Evolutionary conservation across 352 stramenopile genomes (phyloP), one percentile per base, ranked within the genome.

Genomic region (Pythium oligandrum): DNA sequence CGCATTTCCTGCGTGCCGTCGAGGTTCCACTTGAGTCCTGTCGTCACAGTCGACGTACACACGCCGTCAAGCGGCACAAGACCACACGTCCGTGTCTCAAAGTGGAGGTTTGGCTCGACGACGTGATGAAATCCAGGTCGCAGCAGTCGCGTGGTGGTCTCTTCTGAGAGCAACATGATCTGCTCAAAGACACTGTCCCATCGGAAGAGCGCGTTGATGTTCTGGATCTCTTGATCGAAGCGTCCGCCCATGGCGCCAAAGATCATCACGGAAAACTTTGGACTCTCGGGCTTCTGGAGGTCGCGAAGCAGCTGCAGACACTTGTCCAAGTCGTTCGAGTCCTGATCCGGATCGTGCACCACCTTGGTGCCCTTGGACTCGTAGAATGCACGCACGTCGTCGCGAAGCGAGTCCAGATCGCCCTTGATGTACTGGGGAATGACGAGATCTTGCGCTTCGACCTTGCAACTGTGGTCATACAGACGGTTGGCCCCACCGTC

Each of bases 181-280:
- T 83, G 66, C 42, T 86, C 55, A 65, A 97, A 97, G 44, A 70
- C 74, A 43, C 72, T 59, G 30, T 70, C 69, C 86, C 92, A 98
- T 11, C 83, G 66, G 66, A 95, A 97, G 10, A 98, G 70, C 55
- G 92, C 79, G 62, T 97, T 96, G 51, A 99, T 68, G 53, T 80
- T 95, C 59, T 94, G 92, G 90, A 99, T 98, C 77, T 98, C 94
- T 70, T 99, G 96, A 70, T 99, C 96, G 54, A 99, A 98, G 47
- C 96, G 87, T 2, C 95, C 96, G 52, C 96, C 95, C 77, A 98
- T 98, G 17, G 88, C 95, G 12, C 95, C 96, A 55, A 98, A 97
- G 45, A 97, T 83, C 70, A 96, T 61, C 53, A 98, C 79, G 17
- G 72, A 74, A 48, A 88, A 86, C 32, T 11, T 32, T 51, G 52